Percentiles rank a stretch among this genome's conserved stretches.
phyloP scores from a whole-genome alignment of 768 basidiomycete genomes.

The Lactarius trivialis region DNA sequence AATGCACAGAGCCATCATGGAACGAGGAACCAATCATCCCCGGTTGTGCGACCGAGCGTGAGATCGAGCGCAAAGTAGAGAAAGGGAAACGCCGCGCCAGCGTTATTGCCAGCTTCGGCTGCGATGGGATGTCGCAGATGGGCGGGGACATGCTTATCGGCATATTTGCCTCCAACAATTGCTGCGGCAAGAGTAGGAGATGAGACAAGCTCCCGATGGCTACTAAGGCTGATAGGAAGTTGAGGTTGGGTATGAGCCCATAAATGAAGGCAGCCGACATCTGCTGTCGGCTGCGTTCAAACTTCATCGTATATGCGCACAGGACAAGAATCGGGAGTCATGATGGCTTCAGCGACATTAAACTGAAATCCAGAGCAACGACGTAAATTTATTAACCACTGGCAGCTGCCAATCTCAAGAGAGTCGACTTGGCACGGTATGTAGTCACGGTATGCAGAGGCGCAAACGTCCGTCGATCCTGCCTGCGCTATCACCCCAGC shows the following conservation, averaged over 20 bases:
- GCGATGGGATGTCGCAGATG: conserved; percentile 64
- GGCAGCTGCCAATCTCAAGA: too few species aligned
- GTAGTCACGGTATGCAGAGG: too few species aligned
- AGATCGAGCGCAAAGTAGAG: conserved; percentile 87
- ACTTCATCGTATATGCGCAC: not conserved
- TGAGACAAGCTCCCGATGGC: conserved; percentile 88
- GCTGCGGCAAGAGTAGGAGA: conserved; percentile 90
- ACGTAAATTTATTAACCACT: not conserved
- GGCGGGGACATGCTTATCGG: conserved; percentile 92
- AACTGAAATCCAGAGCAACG: not conserved
- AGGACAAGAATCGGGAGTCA: not conserved
- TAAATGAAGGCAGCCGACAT: conserved; percentile 88
- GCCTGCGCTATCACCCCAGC: too few species aligned
- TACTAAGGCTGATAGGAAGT: conserved; percentile 84
- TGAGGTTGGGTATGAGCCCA: conserved; percentile 82
- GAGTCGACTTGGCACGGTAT: not conserved
- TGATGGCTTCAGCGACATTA: not conserved
- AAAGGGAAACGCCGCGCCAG: conserved; percentile 95
- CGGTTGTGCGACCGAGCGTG: conserved; percentile 55
- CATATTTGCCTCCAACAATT: conserved; percentile 92
- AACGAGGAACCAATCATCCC: conserved; percentile 77
- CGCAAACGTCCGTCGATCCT: too few species aligned
- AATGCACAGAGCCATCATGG: conserved; percentile 80
- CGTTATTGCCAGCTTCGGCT: conserved; percentile 87
- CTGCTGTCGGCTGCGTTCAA: too few species aligned